Base-by-base conservation (phyloP, 1,284 basidiomycete species). In the Ganoderma resinaceum region DNA sequence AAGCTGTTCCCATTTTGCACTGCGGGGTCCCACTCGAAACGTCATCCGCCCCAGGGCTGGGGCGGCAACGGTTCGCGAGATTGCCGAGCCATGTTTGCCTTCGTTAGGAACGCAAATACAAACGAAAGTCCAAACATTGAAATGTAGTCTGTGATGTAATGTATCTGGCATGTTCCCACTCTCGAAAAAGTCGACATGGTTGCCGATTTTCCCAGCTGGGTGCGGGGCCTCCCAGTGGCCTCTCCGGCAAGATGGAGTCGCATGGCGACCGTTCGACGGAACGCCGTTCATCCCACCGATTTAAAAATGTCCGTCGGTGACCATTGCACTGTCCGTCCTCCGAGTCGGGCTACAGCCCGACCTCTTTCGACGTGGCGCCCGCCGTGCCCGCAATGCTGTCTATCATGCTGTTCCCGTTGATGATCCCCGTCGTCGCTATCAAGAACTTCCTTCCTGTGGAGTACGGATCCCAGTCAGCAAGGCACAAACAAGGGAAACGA, bases 371-470 rank as follows among this genome's bases (percentile, higher is more conserved):
- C n/a, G 63, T 72, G 38, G 70, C 69, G 61, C 74, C 70, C 29
- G 80, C 82, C 63, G 84, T 79, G 61, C 86, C 88, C 66, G 86
- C 85, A 69, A 93, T 85, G 73, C 90, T 85, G 75, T 93, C 90
- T 66, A 95, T 83, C 69, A 95, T 82, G 75, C 86, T 89, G 57
- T 84, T 82, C 43, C 95, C 96, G 76, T 87, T 96, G 70, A 97
- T 85, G 55, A 97, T 94, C 1, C 93, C 91, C 35, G 96, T 97
- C 1, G 96, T 97, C 11, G 94, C 95, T 69, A 98, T 91, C 73
- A 97, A 80, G 79, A 96, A 95, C 72, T 87, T 90, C 62, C 95
- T 89, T 40, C 93, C 94, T 96, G 76, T 9, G 3, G 29, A 70
- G 46, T 8, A 58, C 62, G 62, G 16, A 35, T 9, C 16, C 35